Evolutionary conservation across 768 basidiomycete genomes (phyloP), one percentile per base, ranked within the genome.

Genomic region (Termitomyces sp.): DNA sequence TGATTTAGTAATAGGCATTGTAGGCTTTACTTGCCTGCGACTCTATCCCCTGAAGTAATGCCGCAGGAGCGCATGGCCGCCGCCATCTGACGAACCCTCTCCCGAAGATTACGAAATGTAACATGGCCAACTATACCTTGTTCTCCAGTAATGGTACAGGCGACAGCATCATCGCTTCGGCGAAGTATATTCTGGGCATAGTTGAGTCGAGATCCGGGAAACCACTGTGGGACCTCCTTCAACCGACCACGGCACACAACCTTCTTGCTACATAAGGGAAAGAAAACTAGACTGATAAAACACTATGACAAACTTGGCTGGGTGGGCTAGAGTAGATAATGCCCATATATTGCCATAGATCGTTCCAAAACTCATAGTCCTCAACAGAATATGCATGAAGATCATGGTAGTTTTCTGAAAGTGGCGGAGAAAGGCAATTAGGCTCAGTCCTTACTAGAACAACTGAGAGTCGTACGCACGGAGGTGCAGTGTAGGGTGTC

Each of bases 181-280:
- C 72, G 74, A 13, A 89, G 76, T 4, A 88, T 65, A 67, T 89
- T 89, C 68, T 89, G 87, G 12, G 88, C 87, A 63, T 84, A 89
- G 67, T 88, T 88, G 34, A 88, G 71, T 37, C 81, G 76, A 7
- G 84, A 76, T 26, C 76, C 82, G 4, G 85, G 85, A 58, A 89
- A 89, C 86, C 87, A 89, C 37, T 69, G 71, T 8, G 84, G 86
- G 1, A 83, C 76, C 67, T 87, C 83, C 7, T 76, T 74, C 12
- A 80, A 68, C 39, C 64, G 63, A 6, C 84, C 84, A 45, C 75
- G 68, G 40, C 64, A 67, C 20, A 78, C 58, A 43, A 85, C 74
- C 74, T 76, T 68, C 39, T 20, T 12, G n/a, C 10, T 36, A 24
- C 39, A 47, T 5, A 62, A 14, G 24, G 8, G 7, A 32, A 20